phyloP scores from a whole-genome alignment of 768 basidiomycete species.

The Rhodosporidiobolus sp. region DNA sequence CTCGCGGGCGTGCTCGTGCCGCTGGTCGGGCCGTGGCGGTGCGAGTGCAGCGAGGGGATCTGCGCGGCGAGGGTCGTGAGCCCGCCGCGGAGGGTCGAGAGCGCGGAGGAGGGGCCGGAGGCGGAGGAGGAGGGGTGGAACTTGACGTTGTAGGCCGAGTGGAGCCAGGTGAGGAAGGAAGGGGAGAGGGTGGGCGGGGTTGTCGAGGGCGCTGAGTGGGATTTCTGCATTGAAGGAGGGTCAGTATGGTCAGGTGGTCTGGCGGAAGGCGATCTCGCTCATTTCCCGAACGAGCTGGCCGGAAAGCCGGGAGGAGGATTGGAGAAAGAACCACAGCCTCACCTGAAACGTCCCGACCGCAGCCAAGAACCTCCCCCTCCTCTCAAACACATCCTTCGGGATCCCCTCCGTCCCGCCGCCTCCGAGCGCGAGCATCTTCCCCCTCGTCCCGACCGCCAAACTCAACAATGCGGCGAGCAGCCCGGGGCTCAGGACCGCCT shows the following conservation, averaged over 20 bases:
- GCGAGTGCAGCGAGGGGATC: background rate
- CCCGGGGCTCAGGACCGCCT: constrained; percentile 7
- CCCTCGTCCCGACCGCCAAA: constrained; percentile 19
- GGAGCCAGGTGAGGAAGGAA: background rate
- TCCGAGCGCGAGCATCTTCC: constrained; percentile 14
- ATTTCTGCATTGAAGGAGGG: no score
- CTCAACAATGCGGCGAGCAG: constrained; percentile 23
- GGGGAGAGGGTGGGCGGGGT: background rate
- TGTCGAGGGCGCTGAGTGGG: background rate
- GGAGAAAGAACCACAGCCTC: background rate
- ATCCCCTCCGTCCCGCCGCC: background rate
- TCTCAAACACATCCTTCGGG: background rate
- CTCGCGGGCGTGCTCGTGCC: background rate
- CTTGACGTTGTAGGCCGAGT: background rate
- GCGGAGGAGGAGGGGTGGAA: background rate
- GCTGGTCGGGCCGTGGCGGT: background rate
- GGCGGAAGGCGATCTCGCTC: no score
- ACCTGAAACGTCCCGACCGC: background rate
- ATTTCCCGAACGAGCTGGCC: no score
- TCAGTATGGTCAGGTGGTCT: no score
- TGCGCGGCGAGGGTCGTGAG: background rate
- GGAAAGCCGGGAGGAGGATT: no score
- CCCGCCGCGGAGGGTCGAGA: background rate
- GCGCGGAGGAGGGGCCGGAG: background rate
- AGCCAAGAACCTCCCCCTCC: background rate